Evolutionary conservation across 2,329 filamentous ascomycete genomes (phyloP), one percentile per base, ranked within the genome.

Genomic region (Elsinoe perseae): DNA sequence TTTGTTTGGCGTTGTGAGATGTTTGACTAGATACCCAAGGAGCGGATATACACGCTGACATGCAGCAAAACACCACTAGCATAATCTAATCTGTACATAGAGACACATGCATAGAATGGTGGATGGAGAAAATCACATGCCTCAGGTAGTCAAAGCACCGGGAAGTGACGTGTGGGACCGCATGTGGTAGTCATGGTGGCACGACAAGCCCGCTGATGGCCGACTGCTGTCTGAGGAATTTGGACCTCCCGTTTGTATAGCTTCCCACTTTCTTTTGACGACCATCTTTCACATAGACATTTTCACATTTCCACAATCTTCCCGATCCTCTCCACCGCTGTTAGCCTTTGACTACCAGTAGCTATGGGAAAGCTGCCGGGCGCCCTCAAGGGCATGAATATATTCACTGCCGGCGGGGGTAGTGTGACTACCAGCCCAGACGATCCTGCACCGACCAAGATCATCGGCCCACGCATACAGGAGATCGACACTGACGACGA

Each of bases 21-120:
- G 25, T 44, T 25, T 44, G 40, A n/a, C 18, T 20, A 44, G 40
- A 44, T 44, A 44, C 40, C 40, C 40, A 44, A 44, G 18, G 40
- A 44, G 40, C 40, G 40, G 9, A 44, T 25, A 25, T 21, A 14
- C 25, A 44, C 25, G 40, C 40, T 44, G 40, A 25, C 23, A 12
- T 21, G 32, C 32, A 36, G 32, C 32, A 14, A 36, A n/a, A 9
- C n/a, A 36, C n/a, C 32, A 14, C 10, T 36, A 36, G 32, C 32
- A 25, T 44, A 44, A 44, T 42, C 14, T 42, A 42, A 42, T 44
- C 20, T 20, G n/a, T 20, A 18, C 18, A 44, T 44, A 44, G 40
- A 44, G n/a, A 44, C 10, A 43, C 12, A 4, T 36, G 12, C 32
- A 36, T 36, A 36, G 32, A 36, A 36, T 36, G 12, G 32, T 9